Evolutionary conservation across 2,329 filamentous ascomycete species (phyloP).

Genomic region (Sclerotinia nivalis): DNA sequence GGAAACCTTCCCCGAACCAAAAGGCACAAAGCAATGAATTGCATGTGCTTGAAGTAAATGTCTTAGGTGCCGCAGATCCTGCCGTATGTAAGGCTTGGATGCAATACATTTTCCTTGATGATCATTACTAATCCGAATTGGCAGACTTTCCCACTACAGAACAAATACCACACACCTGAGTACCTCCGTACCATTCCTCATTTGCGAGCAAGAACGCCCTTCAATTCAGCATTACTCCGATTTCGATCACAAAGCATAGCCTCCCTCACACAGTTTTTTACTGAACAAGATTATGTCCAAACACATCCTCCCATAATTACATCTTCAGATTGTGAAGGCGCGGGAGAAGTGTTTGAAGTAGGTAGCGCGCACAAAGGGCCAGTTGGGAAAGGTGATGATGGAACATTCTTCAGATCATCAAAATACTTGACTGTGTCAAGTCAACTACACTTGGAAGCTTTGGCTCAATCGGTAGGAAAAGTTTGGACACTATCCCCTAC

Average conservation of each 20-base stretch:
- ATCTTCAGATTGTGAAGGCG: constrained; percentile 95
- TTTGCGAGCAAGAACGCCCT: constrained; percentile 76
- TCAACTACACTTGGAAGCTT: constrained; percentile 90
- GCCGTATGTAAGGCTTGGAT: constrained; percentile 57
- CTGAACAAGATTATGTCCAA: constrained; percentile 69
- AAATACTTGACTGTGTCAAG: constrained; percentile 96
- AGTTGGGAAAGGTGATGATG: constrained; percentile 42
- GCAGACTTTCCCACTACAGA: constrained; percentile 89
- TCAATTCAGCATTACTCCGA: constrained; percentile 77
- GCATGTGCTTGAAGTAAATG: constrained; percentile 65
- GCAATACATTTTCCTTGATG: background rate
- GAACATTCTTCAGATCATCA: constrained; percentile 76
- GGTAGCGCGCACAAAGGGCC: constrained; percentile 31
- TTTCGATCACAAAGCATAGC: constrained; percentile 80
- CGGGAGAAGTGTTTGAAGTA: constrained; percentile 87
- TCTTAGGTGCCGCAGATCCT: constrained; percentile 77
- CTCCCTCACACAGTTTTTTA: constrained; percentile 74
- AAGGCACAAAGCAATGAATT: constrained; percentile 77
- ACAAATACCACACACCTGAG: constrained; percentile 90
- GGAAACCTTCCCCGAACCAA: constrained; percentile 68
- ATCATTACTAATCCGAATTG: constrained; percentile 28
- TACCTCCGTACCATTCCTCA: constrained; percentile 88
- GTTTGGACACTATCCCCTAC: constrained; percentile 95
- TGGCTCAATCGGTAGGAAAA: constrained; percentile 82
- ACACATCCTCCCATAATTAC: constrained; percentile 93